Base-by-base conservation (phyloP, 805 yeast genomes). In the Kodamaea kaohsiungensis region DNA sequence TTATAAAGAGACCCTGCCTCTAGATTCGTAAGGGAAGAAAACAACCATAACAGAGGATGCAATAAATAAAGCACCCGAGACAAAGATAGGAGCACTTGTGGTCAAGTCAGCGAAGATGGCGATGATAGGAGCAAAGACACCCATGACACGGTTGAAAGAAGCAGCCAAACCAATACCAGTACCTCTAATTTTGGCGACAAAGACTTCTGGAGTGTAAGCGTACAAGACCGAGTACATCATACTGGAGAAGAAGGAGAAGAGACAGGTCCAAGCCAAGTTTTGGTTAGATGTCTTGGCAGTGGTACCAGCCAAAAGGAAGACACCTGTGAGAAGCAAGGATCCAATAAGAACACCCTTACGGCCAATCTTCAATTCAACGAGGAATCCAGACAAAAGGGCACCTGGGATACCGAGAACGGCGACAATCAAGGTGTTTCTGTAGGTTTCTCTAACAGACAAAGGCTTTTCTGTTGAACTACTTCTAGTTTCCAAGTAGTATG, bases 181-280 rank as follows among this genome's bases (percentile, higher is more conserved):
- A 13, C 85, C 85, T 56, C 78, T 61, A 39, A 72, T 66, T 50
- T 65, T 68, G 1, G 77, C 62, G 40, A 85, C 85, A 65, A 85
- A 77, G 19, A 82, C 80, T 62, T 85, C 88, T 0, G 89, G 89
- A 2, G 88, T 84, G 62, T 83, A 84, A 3, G 88, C 89, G 61
- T 83, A 85, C 17, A 85, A 67, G 18, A 81, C 79, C 3, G 85
- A 87, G 63, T 82, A 84, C 75, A 74, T 72, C 47, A 83, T 72
- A 65, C 80, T 82, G 16, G 86, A 81, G 37, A 79, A 78, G 54
- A 73, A 71, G 46, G 68, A 68, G 60, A 74, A 74, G 30, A 63
- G 66, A 48, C 86, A 83, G 63, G 82, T 83, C 71, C 76, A 83
- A 5, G 69, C 78, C 59, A 75, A 65, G 53, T 68, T 60, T n/a